A percentile compares a stretch with the other conserved stretches of the same genome.
Evolutionary conservation across 1,284 basidiomycete genomes (phyloP).

Genomic region (Volvariella surrecta): DNA sequence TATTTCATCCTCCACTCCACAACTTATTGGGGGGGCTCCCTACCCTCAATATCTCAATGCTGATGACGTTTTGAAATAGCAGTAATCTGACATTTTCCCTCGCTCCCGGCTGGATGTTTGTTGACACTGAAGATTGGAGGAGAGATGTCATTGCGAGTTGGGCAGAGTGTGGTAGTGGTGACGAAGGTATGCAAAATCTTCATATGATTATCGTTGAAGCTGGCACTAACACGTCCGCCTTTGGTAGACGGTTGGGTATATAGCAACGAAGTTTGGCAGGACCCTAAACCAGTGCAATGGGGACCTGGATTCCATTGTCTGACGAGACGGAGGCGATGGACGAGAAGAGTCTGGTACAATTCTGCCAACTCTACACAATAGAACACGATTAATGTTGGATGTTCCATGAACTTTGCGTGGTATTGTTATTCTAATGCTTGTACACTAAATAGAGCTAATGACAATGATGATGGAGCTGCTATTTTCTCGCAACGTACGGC

Average conservation of each 20-base stretch:
- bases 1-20: constrained; percentile 8
- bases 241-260: constrained; percentile 69
- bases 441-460: too few relatives aligned
- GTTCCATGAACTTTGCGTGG: too few relatives aligned
- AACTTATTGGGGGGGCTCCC: constrained; percentile 5
- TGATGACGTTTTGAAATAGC: constrained; percentile 25
- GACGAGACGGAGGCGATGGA: constrained; percentile 61
- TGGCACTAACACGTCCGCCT: background rate
- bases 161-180: constrained; percentile 34
- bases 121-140: constrained; percentile 69
- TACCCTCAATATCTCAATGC: constrained; percentile 5
- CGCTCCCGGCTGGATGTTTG: constrained; percentile 59
- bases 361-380: constrained; percentile 1
- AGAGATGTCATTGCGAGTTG: constrained; percentile 52
- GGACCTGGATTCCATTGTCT: constrained; percentile 34
- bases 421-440: too few relatives aligned
- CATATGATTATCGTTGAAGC: background rate
- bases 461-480: too few relatives aligned
- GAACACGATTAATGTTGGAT: too few relatives aligned
- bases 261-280: constrained; percentile 63
- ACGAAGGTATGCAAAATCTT: constrained; percentile 30
- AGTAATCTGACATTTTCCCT: constrained; percentile 73
- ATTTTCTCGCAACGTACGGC: too few relatives aligned
- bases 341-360: constrained; percentile 52
- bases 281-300: constrained; percentile 34